These are phyloP conservation scores for Boletus subcaerulescens DNA, from an alignment of 768 basidiomycete species.

Conservation along the genomic window DNA sequence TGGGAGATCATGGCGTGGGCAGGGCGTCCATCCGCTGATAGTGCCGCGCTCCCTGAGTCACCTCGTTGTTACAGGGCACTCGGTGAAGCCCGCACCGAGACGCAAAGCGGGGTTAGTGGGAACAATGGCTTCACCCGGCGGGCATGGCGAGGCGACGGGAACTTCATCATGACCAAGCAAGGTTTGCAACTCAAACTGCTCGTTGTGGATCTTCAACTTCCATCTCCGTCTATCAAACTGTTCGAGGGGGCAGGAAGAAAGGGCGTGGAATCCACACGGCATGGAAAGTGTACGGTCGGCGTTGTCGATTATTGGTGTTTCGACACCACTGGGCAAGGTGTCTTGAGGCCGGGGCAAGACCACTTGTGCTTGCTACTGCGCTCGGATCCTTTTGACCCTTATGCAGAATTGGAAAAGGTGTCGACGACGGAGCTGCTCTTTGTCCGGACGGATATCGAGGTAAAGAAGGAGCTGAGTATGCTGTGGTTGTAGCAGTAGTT, in stretches of 20 bases:
- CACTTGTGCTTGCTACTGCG: conserved; percentile 29
- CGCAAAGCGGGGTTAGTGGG: background rate
- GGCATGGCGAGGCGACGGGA: conserved; percentile 26
- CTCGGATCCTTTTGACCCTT: conserved; percentile 30
- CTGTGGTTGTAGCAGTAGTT: conserved; percentile 23
- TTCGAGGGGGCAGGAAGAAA: conserved; percentile 14
- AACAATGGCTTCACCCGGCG: background rate
- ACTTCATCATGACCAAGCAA: conserved; percentile 33
- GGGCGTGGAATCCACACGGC: conserved; percentile 11
- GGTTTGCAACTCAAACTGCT: conserved; percentile 29
- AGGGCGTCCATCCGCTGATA: conserved; percentile 25
- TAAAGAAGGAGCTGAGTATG: conserved; percentile 11
- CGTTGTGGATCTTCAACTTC: conserved; percentile 22
- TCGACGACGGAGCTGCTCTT: conserved; percentile 28
- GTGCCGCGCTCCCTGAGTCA: conserved; percentile 31
- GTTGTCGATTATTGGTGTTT: conserved; percentile 34
- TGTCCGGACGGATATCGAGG: conserved; percentile 15
- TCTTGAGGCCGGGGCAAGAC: conserved; percentile 23
- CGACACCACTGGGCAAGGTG: conserved; percentile 24
- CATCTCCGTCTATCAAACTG: conserved; percentile 13
- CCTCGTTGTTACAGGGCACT: conserved; percentile 29
- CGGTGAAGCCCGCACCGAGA: background rate
- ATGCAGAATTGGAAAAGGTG: conserved; percentile 26
- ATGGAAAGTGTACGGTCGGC: conserved; percentile 24
- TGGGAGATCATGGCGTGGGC: conserved; percentile 35